A percentile compares a stretch with the other conserved stretches of the same genome.
These are phyloP conservation scores for Kalmusia sp. DNA, from an alignment of 2,329 filamentous ascomycete species.

Conservation along the genomic window DNA sequence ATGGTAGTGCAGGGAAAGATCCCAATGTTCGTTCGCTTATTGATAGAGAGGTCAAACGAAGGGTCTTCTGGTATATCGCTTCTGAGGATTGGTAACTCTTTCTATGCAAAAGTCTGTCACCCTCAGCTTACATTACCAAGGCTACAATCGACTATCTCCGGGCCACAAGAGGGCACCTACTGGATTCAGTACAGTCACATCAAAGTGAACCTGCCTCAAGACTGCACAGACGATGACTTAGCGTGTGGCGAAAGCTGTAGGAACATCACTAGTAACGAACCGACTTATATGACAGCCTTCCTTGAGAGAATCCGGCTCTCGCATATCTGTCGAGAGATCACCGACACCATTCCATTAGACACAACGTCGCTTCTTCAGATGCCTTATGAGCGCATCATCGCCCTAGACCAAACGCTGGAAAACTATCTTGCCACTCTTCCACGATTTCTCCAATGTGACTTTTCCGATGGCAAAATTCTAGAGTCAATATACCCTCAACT, in stretches of 20 bases:
- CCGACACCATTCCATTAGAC: constrained; percentile 37
- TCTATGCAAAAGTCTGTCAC: neutral
- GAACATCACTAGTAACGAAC: constrained; percentile 19
- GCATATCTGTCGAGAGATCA: constrained; percentile 46
- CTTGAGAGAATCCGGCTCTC: constrained; percentile 20
- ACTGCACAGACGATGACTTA: constrained; percentile 43
- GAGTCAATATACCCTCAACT: constrained; percentile 11
- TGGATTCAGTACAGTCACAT: constrained; percentile 46
- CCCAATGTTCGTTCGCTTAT: constrained; percentile 13
- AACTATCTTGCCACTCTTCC: constrained; percentile 37
- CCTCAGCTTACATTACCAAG: neutral
- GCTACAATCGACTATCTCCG: constrained; percentile 17
- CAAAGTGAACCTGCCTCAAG: constrained; percentile 42
- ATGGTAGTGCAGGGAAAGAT: neutral
- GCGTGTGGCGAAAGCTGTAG: constrained; percentile 16
- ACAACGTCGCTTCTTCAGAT: constrained; percentile 21
- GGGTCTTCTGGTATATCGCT: constrained; percentile 50
- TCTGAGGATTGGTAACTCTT: constrained; percentile 6
- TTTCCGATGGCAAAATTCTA: constrained; percentile 2
- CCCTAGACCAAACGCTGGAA: constrained; percentile 42
- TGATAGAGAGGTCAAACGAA: constrained; percentile 41
- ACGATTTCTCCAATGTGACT: constrained; percentile 36
- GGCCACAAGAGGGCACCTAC: constrained; percentile 43
- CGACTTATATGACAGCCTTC: constrained; percentile 48
- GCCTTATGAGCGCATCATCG: constrained; percentile 35